phyloP scores from a whole-genome alignment of 352 stramenopile species.

The Peronosclerospora sorghi region DNA sequence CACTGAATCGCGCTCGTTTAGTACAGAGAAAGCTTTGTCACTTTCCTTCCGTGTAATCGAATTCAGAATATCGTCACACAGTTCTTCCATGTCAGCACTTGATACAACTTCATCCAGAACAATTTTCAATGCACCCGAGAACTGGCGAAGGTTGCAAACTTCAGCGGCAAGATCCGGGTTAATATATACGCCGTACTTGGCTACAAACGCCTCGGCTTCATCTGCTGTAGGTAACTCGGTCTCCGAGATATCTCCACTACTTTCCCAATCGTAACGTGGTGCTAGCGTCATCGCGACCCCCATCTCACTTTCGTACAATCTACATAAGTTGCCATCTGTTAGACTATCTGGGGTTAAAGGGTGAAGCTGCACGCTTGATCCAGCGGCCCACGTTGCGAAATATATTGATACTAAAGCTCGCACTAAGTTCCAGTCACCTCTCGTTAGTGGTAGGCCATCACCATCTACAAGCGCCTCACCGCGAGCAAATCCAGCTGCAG shows the following conservation, averaged over 20 bases:
- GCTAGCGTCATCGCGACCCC: conserved; percentile 38
- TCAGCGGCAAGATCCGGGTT: conserved; percentile 75
- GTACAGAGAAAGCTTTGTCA: conserved; percentile 26
- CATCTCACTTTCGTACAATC: conserved; percentile 61
- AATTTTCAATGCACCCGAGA: conserved; percentile 48
- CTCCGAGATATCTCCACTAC: conserved; percentile 1
- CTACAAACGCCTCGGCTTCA: conserved; percentile 63
- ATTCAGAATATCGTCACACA: conserved; percentile 68
- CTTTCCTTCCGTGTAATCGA: conserved; percentile 61
- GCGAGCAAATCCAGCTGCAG: conserved; percentile 33
- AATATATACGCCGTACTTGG: conserved; percentile 77
- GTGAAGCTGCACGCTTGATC: conserved; percentile 39
- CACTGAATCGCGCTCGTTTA: conserved; percentile 51
- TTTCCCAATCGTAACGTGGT: conserved; percentile 20
- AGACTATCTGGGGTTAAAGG: conserved; percentile 17
- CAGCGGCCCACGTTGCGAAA: conserved; percentile 54
- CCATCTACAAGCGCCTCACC: conserved; percentile 67
- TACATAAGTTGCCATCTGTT: conserved; percentile 10
- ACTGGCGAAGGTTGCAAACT: conserved; percentile 60
- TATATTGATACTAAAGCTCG: conserved; percentile 70
- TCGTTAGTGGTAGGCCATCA: conserved; percentile 64
- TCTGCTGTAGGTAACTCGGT: conserved; percentile 11
- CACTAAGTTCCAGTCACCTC: conserved; percentile 76
- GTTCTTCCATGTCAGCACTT: conserved; percentile 65
- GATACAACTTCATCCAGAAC: conserved; percentile 73